Evolutionary conservation across 805 yeast genomes (phyloP).

Genomic region (Cyberlindnera subsufficiens): DNA sequence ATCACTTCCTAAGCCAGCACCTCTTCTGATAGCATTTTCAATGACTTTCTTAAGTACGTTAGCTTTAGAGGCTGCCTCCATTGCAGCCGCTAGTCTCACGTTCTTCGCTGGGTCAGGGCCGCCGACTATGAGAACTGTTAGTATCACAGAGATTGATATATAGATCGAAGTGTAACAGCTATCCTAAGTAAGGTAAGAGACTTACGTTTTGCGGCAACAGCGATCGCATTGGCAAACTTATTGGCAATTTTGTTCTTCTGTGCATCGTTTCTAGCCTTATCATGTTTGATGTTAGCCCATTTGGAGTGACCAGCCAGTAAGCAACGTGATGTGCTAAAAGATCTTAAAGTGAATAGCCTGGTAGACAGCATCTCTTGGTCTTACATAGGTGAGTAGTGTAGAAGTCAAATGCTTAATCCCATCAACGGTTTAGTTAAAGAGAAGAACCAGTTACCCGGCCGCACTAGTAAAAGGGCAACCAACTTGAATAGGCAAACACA

Average conservation of each 20-base stretch:
- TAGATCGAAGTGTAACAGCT: no score
- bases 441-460: no score
- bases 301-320: slow-evolving; percentile 71
- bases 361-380: no score
- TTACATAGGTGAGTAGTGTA: no score
- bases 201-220: slow-evolving; percentile 57
- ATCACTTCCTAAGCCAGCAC: slow-evolving; percentile 56
- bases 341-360: not conserved
- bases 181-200: not conserved
- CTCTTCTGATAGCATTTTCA: slow-evolving; percentile 84
- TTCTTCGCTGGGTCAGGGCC: slow-evolving; percentile 61
- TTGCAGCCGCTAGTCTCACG: slow-evolving; percentile 56
- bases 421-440: no score
- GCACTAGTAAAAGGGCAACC: not conserved
- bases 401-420: no score
- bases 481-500: not conserved
- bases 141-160: not conserved
- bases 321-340: slow-evolving; percentile 1
- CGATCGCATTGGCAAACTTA: slow-evolving; percentile 66
- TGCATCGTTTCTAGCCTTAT: slow-evolving; percentile 89
- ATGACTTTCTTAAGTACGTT: slow-evolving; percentile 81
- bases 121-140: slow-evolving; percentile 33
- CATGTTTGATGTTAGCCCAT: slow-evolving; percentile 94
- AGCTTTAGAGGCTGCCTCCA: slow-evolving; percentile 71
- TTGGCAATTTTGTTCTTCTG: slow-evolving; percentile 63